Evolutionary conservation across 768 basidiomycete species (phyloP), one percentile per base, ranked within the genome.

Genomic region (Auricularia cornea): DNA sequence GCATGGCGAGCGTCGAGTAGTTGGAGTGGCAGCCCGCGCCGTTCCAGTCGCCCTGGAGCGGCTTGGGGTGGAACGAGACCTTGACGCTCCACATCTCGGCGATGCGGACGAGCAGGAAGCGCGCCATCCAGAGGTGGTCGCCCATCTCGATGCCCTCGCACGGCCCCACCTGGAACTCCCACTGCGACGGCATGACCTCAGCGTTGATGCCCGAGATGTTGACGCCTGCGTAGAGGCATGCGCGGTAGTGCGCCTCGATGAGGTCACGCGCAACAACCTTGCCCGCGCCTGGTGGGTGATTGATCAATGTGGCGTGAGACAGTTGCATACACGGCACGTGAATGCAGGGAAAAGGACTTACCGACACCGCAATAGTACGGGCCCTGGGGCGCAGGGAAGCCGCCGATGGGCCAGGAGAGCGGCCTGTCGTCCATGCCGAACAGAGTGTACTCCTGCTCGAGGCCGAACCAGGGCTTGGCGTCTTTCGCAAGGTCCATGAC

Each of bases 101-200:
- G 69, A 97, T 88, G 69, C 97, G 91, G 73, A 93, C 76, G 70
- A 98, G 88, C 69, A 99, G 89, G 82, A 89, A 99, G 69, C 97
- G 92, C 40, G 97, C 93, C 86, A 98, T 94, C 94, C 94, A 97
- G 70, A 99, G 88, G 78, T 99, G 96, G 76, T 99, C 97, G 69
- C 97, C 97, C 94, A 98, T 96, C 64, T 89, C 82, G 75, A 98
- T 98, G 62, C 97, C 97, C 74, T 92, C 90, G 71, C 96, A 98
- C 32, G 97, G 97, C 61, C 97, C 96, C 69, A 99, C 94, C 78
- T 99, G 97, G 90, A 96, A 99, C 80, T 99, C 97, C 97, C 97
- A 99, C 76, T 99, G 97, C 62, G 95, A 88, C 18, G 97, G 96
- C 96, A 98, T 98, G 66, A 98, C 96, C 79, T 98, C 97, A 65